Conservation (phyloP, 2,329 filamentous ascomycete species). For the Cercospora beticola region DNA sequence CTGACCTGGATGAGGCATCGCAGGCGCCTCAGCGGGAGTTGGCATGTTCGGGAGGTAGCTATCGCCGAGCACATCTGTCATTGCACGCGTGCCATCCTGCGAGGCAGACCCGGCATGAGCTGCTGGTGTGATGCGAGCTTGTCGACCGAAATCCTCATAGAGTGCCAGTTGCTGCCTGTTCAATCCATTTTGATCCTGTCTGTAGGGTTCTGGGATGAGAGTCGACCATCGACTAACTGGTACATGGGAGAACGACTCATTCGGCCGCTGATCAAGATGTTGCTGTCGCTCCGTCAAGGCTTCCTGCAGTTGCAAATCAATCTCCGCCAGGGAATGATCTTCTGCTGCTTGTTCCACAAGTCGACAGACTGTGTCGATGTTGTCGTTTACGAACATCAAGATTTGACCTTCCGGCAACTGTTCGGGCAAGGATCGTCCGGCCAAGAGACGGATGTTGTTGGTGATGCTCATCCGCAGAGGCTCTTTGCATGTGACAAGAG, state of each 20-base stretch:
- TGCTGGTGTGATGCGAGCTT: slow-evolving; percentile 61
- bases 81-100: slow-evolving; percentile 59
- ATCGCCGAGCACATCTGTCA: slow-evolving; percentile 64
- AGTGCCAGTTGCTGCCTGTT: slow-evolving; percentile 92
- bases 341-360: slow-evolving; percentile 96
- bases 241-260: slow-evolving; percentile 79
- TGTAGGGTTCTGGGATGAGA: slow-evolving; percentile 91
- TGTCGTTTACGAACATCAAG: slow-evolving; percentile 98
- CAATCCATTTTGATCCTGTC: slow-evolving; percentile 70
- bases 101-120: slow-evolving; percentile 57
- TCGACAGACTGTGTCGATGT: slow-evolving; percentile 86
- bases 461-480: slow-evolving; percentile 94
- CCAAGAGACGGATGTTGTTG: slow-evolving; percentile 91
- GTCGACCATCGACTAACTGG: slow-evolving; percentile 84
- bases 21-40: slow-evolving; percentile 62
- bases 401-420: slow-evolving; percentile 92
- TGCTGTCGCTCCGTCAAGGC: slow-evolving; percentile 76
- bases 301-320: slow-evolving; percentile 85
- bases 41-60: slow-evolving; percentile 62
- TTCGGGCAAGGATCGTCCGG: slow-evolving; percentile 59
- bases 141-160: slow-evolving; percentile 92
- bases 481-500: slow-evolving; percentile 97
- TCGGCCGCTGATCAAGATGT: slow-evolving; percentile 72
- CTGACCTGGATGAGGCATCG: slow-evolving; percentile 59
- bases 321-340: slow-evolving; percentile 87